phyloP scores from a whole-genome alignment of 2,329 filamentous ascomycete species.

The Phaeoacremonium minimum region DNA sequence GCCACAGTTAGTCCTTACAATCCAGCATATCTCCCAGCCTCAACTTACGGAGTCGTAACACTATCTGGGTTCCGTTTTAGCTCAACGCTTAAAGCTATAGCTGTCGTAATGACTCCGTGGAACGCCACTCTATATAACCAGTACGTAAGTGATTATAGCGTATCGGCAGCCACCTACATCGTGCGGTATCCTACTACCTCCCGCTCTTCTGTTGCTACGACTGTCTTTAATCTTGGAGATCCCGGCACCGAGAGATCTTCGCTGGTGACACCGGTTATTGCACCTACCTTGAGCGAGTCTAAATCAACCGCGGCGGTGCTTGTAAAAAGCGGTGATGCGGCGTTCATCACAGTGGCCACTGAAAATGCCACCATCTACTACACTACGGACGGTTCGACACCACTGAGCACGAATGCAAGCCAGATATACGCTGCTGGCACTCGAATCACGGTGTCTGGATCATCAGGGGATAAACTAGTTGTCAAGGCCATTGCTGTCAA shows the following conservation, averaged over 20 bases:
- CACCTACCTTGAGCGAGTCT: conserved; percentile 4
- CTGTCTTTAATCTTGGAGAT: conserved; percentile 5
- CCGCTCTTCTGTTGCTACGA: conserved; percentile 1
- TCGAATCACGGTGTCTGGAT: conserved; percentile 4
- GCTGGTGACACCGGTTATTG: conserved; percentile 2
- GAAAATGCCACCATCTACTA: conserved; percentile 5
- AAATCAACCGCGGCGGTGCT: conserved; percentile 2
- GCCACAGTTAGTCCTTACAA: conserved; percentile 1
- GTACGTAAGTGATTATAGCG: conserved; percentile 1
- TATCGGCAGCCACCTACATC: conserved; percentile 4
- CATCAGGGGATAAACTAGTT: not conserved
- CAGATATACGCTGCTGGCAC: conserved; percentile 1
- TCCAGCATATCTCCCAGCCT: conserved; percentile 1
- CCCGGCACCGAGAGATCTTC: conserved; percentile 1
- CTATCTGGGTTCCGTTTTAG: conserved; percentile 2
- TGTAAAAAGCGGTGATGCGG: conserved; percentile 5
- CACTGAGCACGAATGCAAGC: conserved; percentile 1
- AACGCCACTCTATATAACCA: conserved; percentile 3
- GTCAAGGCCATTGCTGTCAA: conserved; percentile 4
- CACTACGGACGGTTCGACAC: conserved; percentile 6
- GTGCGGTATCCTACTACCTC: conserved; percentile 3
- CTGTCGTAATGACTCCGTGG: conserved; percentile 5
- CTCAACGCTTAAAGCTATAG: conserved; percentile 4
- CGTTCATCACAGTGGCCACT: conserved; percentile 5
- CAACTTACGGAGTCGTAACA: conserved; percentile 1